Base-by-base conservation (phyloP, 2,329 filamentous ascomycete genomes). In the Penicillium sp. region DNA sequence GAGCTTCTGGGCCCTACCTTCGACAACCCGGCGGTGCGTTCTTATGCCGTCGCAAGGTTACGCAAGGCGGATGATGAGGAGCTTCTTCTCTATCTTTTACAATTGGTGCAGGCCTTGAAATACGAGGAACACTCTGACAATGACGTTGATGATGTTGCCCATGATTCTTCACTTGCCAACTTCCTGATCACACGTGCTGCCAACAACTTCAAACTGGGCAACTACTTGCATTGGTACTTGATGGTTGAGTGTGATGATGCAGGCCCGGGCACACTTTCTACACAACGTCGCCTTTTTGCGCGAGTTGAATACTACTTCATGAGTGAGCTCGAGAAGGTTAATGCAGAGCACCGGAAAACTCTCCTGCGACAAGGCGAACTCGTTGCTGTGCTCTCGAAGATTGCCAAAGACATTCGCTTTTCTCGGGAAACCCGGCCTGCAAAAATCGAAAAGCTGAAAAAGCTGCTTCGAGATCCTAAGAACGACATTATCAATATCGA, bases 261-360 rank as follows among this genome's bases (percentile, higher is more conserved):
- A 39, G 92, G 89, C 63, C 86, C 86, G 3, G 89, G 91, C 44
- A 90, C 93, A 65, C 83, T 86, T 22, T 81, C 85, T 5, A 86
- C 88, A 55, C 89, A 93, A 69, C 89, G 90, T 46, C 90, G 90
- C 60, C 86, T 98, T 19, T 99, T 96, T 74, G 89, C 90, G 27
- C 92, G 93, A 66, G 90, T 99, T 9, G 93, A 95, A 57, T 99
- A 92, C 68, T 91, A 98, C 69, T 99, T 98, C 73, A 96, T 98
- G 92, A 81, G 85, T 6, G 90, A 95, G 73, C 80, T 98, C 3
- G 89, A 91, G 61, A 86, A 87, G 67, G 83, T 86, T 49, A 91
- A 95, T 1, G 77, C 83, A 9, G 90, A 90, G 51, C 86, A 87
- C 48, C 84, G 95, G 37, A 91, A 88, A 66, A 89, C 84, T 1